Base-by-base conservation (phyloP, 768 basidiomycete species). In the Auriscalpium vulgare region DNA sequence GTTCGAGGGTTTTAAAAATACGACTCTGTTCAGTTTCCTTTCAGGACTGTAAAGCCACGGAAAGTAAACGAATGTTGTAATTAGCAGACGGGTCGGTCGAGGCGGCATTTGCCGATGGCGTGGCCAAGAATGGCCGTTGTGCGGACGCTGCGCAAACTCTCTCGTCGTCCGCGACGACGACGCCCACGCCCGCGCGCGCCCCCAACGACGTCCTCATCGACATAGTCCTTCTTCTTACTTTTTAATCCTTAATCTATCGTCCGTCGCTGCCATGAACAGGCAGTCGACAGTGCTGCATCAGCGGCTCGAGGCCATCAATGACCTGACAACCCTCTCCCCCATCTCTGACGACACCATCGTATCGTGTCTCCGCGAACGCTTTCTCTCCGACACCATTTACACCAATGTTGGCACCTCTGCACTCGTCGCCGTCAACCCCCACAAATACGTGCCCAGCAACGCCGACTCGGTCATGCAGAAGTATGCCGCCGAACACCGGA, bases 351-450 rank as follows among this genome's bases (percentile, higher is more conserved):
- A 94, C 68, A 77, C 85, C 68, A 83, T 94, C 68, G 88, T 91
- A 56, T 80, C 88, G 58, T 87, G 87, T 63, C 79, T 95, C 58
- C 85, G 91, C 36, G 91, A 93, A 67, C 80, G 91, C 14, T 93
- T 93, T 72, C 85, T 91, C 80, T 73, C 83, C 2, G 91, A 93
- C 74, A 78, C 73, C 61, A 85, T 91, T 62, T 93, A 93, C 73
- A 91, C 91, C 48, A 74, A 63, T 63, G 66, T 92, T 60, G 87
- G 89, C 50, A 74, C 87, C 6, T 83, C 83, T 34, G 77, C 78
- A 8, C 74, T 97, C 62, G 84, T 97, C 59, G 88, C 88, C 35
- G 77, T 97, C 63, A 98, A 98, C 70, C 94, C 95, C 0, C 89
- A 95, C 76, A 94, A 95, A 70, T 93, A 91, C 63, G 79, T 95